Percentiles rank a stretch among this genome's conserved stretches.
These are phyloP conservation scores for Mucor circinelloides DNA, from an alignment of 371 early-diverging fungal genomes.

Conservation along the genomic window DNA sequence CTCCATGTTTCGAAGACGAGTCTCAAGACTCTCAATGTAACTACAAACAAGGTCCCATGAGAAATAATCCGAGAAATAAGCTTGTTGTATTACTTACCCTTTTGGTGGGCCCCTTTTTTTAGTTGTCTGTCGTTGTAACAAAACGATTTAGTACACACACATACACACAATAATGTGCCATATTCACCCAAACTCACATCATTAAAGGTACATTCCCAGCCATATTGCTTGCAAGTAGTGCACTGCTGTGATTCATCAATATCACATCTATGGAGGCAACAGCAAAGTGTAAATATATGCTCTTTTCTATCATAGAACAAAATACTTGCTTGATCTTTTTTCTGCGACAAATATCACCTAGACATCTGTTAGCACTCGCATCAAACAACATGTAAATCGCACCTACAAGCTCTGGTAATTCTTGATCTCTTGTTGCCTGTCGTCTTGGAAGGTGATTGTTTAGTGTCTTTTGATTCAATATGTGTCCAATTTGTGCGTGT, in stretches of 20 bases:
- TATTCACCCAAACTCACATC: conserved; percentile 33
- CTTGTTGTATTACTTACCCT: conserved; percentile 23
- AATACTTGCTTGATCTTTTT: conserved; percentile 47
- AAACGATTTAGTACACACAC: not conserved
- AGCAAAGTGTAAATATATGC: not conserved
- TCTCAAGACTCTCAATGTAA: conserved; percentile 52
- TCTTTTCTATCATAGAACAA: not conserved
- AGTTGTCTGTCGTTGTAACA: conserved; percentile 15
- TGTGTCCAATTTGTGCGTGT: not conserved
- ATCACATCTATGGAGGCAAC: conserved; percentile 37
- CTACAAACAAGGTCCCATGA: conserved; percentile 9
- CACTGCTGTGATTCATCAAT: conserved; percentile 34
- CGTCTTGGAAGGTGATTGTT: not conserved
- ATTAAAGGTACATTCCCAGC: conserved; percentile 52
- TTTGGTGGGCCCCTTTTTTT: conserved; percentile 41
- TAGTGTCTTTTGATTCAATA: not conserved
- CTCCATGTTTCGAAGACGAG: conserved; percentile 45
- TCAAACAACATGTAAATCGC: not conserved
- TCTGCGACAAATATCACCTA: conserved; percentile 50
- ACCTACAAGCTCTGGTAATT: conserved; percentile 40
- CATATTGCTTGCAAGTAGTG: conserved; percentile 45
- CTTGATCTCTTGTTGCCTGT: conserved; percentile 28
- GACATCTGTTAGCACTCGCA: not conserved
- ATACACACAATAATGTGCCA: not conserved
- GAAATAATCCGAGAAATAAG: not conserved